Evolutionary conservation across 768 basidiomycete genomes (phyloP).

Genomic region (Leucosporidium creatinivorum): DNA sequence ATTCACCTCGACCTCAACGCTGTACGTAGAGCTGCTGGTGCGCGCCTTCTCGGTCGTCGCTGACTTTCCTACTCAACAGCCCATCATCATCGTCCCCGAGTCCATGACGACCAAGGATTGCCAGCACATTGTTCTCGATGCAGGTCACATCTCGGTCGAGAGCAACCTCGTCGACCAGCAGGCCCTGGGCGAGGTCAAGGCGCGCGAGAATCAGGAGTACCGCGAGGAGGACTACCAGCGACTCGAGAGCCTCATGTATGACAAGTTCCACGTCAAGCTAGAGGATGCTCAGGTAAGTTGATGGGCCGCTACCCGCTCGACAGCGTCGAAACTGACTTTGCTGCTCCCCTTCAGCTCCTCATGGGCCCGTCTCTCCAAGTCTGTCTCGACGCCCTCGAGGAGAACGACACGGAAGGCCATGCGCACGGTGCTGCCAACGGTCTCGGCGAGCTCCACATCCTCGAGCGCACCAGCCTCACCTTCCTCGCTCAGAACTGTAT

Average conservation of each 20-base stretch:
- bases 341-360: conserved; percentile 56
- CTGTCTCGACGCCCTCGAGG: conserved; percentile 69
- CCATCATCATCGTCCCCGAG: conserved; percentile 94
- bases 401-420: conserved; percentile 40
- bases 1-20: conserved; percentile 95
- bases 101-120: conserved; percentile 68
- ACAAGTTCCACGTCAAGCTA: conserved; percentile 72
- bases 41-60: not conserved
- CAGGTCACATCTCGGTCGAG: conserved; percentile 83
- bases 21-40: conserved; percentile 5
- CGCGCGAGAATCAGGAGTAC: conserved; percentile 77
- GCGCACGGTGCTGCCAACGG: conserved; percentile 38
- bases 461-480: conserved; percentile 86
- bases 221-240: conserved; percentile 75
- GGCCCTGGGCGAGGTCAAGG: conserved; percentile 64
- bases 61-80: conserved; percentile 39
- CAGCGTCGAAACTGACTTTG: not conserved
- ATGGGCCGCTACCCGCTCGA: not conserved
- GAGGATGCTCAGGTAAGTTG: conserved; percentile 74
- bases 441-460: conserved; percentile 59
- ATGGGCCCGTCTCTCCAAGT: conserved; percentile 74
- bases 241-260: conserved; percentile 91
- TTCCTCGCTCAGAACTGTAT: conserved; percentile 88
- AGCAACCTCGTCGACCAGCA: conserved; percentile 82
- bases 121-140: conserved; percentile 85